Percentiles rank a stretch among this genome's conserved stretches.
Conservation (phyloP, 805 yeast species). For the Monosporozyma aerobia region DNA sequence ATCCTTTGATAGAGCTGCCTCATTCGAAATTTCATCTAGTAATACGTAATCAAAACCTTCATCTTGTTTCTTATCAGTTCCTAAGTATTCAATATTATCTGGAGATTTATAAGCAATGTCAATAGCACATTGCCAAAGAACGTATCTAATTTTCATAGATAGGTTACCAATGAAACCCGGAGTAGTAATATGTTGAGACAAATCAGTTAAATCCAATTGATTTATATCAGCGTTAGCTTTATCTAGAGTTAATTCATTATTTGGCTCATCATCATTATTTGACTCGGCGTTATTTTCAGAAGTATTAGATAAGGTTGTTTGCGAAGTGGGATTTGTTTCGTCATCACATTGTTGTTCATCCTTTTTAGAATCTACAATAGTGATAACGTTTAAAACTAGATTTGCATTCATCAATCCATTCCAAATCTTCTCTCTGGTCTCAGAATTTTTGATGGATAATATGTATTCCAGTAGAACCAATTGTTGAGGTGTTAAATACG, state of each 20-base stretch:
- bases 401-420: constrained; percentile 34
- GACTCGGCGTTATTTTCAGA: background rate
- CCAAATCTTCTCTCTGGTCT: constrained; percentile 33
- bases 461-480: constrained; percentile 40
- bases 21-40: constrained; percentile 5
- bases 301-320: background rate
- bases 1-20: background rate
- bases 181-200: constrained; percentile 37
- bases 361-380: constrained; percentile 3
- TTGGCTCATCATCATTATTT: background rate
- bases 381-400: constrained; percentile 19
- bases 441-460: constrained; percentile 29
- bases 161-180: constrained; percentile 42
- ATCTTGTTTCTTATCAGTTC: constrained; percentile 16
- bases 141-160: constrained; percentile 56
- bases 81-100: constrained; percentile 30
- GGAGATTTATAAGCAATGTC: constrained; percentile 14
- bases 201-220: constrained; percentile 33
- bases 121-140: constrained; percentile 57
- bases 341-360: constrained; percentile 1
- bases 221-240: constrained; percentile 28
- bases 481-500: constrained; percentile 48
- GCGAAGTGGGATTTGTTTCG: background rate
- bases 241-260: constrained; percentile 7
- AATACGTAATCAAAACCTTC: constrained; percentile 10